Base-by-base conservation (phyloP, 768 basidiomycete genomes). In the Phylloporus scabripes region DNA sequence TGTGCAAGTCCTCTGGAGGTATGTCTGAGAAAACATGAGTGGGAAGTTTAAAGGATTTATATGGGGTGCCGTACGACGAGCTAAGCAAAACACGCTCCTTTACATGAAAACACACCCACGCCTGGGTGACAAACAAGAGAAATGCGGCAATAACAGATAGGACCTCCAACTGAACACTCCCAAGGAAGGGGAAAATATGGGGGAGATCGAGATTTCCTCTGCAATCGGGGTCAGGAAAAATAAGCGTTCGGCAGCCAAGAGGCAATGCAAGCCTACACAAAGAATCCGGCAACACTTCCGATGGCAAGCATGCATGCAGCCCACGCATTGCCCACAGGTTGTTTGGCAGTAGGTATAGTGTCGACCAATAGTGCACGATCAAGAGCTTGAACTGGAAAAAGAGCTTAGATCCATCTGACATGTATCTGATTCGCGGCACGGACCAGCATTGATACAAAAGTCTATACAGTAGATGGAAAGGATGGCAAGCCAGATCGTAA, bases 351-450 rank as follows among this genome's bases (percentile, higher is more conserved):
- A 0, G 92, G 85, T 4, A 95, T 66, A 0, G 79, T 87, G 62
- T 98, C 94, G 0, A 98, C 90, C 7, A 97, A 72, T 9, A 96
- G 76, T 0, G 93, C 90, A 42, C 94, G 87, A 64, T 96, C 92
- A 17, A 92, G 81, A 0, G 92, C 90, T 73, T 87, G 87, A 2
- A 94, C 92, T 85, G 33, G 57, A 47, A 56, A 46, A 40, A 45
- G 26, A 43, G 18, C 29, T 46, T 17, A 60, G 51, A 45, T 15
- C 17, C 12, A 26, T 17, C 11, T 20, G n/a, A 12, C 41, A 28
- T 17, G 28, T 23, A 15, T 1, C 24, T 33, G 44, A 33, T 34
- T 21, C 14, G 17, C 3, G 14, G 23, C 21, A 49, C 63, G 50
- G 42, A 74, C 77, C 78, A 15, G 74, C 80, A 47, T 82, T 82